These are phyloP conservation scores for Licmophora abbreviata DNA, from an alignment of 108 stramenopile species.

Conservation along the genomic window DNA sequence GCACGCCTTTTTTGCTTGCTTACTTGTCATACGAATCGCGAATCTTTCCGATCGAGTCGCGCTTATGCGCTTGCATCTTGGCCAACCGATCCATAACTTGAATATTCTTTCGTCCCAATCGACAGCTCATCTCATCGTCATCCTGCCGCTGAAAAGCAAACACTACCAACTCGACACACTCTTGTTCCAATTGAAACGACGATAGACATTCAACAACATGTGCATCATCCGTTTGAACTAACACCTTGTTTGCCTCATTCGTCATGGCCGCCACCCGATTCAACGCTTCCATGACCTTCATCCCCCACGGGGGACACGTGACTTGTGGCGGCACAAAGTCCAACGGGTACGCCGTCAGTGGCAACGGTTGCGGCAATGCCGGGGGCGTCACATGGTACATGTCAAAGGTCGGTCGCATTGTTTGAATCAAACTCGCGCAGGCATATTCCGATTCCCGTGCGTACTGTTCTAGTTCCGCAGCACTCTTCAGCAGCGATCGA, in stretches of 20 bases:
- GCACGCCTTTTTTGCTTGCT: slow-evolving; percentile 2
- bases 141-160: slow-evolving; percentile 70
- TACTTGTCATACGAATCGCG: slow-evolving; percentile 41
- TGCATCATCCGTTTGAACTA: slow-evolving; percentile 1
- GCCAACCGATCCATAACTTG: slow-evolving; percentile 87
- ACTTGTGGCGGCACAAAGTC: slow-evolving; percentile 74
- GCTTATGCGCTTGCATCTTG: slow-evolving; percentile 76
- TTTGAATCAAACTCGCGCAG: slow-evolving; percentile 67
- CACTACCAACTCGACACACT: slow-evolving; percentile 45
- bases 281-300: slow-evolving; percentile 58
- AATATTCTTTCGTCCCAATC: slow-evolving; percentile 78
- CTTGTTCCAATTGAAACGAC: slow-evolving; percentile 22
- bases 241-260: slow-evolving; percentile 11
- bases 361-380: slow-evolving; percentile 48
- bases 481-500: slow-evolving; percentile 57
- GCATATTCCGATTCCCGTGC: slow-evolving; percentile 72
- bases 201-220: slow-evolving; percentile 5
- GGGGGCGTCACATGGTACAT: slow-evolving; percentile 50
- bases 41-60: slow-evolving; percentile 43
- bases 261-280: slow-evolving; percentile 38
- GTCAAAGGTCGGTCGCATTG: slow-evolving; percentile 53
- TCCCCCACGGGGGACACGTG: slow-evolving; percentile 76
- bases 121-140: slow-evolving; percentile 75
- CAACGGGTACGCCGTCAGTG: slow-evolving; percentile 73
- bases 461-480: slow-evolving; percentile 76